These are phyloP conservation scores for Chrysoporthe cubensis DNA, from an alignment of 2,329 filamentous ascomycete species.

Conservation along the genomic window DNA sequence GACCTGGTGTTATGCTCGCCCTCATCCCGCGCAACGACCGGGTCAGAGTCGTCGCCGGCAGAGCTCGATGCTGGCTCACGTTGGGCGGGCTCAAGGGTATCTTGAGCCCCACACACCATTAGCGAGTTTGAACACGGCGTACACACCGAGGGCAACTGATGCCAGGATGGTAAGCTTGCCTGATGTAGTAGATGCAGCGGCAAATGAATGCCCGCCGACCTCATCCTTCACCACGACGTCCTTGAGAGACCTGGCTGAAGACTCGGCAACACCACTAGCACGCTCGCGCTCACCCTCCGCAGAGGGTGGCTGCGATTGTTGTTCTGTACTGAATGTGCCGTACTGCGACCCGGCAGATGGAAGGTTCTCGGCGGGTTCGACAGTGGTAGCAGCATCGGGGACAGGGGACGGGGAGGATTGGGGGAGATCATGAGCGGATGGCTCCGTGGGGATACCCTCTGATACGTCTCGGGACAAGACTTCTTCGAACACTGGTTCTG, in stretches of 20 bases:
- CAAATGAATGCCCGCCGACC: constrained; percentile 23
- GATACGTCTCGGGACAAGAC: constrained; percentile 18
- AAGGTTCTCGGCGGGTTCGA: constrained; percentile 24
- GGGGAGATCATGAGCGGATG: constrained; percentile 29
- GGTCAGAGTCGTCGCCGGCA: constrained; percentile 25
- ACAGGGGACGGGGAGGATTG: constrained; percentile 13
- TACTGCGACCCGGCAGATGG: constrained; percentile 30
- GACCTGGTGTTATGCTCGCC: constrained; percentile 23
- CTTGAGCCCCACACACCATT: constrained; percentile 30
- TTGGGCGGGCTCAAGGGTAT: constrained; percentile 25
- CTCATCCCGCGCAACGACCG: constrained; percentile 25
- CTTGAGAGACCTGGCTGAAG: constrained; percentile 30
- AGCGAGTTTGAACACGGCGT: constrained; percentile 30
- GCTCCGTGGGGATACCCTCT: constrained; percentile 27
- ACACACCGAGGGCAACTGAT: constrained; percentile 29
- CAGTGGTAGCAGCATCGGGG: constrained; percentile 29
- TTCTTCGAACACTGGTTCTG: constrained; percentile 12
- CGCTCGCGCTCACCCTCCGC: constrained; percentile 26
- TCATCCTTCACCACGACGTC: constrained; percentile 29
- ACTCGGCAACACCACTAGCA: constrained; percentile 25
- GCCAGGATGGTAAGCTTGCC: constrained; percentile 31
- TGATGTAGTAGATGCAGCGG: constrained; percentile 27
- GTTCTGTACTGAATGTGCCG: constrained; percentile 28
- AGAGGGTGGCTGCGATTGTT: constrained; percentile 21
- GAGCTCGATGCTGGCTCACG: constrained; percentile 23